Base-by-base conservation (phyloP, 768 basidiomycete genomes). In the Lyophyllum atratum region DNA sequence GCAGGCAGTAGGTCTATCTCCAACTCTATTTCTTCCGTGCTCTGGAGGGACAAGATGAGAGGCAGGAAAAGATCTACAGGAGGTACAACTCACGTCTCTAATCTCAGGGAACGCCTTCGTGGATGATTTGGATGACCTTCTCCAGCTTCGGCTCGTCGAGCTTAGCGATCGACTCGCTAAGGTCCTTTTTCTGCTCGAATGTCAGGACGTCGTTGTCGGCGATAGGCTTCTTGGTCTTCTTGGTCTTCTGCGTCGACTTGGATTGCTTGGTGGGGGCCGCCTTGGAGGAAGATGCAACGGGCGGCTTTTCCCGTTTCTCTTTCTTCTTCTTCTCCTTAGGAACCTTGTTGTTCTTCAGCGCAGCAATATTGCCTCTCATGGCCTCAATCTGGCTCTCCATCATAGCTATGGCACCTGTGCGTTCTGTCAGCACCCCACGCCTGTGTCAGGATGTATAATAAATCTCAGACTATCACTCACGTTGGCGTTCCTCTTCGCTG, bases 101-200 rank as follows among this genome's bases (percentile, higher is more conserved):
- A 98, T 90, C 67, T 94, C 92, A n/a, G 3, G 95, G 95, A 33
- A 95, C 90, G 21, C 91, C 93, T 68, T 93, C 90, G 65, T 96
- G 92, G 58, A 98, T 98, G 69, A 98, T 95, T 66, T 92, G 85
- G 66, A 98, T 95, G 52, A 97, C 96, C 68, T 85, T 86, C 72
- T 93, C 90, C 59, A 98, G 75, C 69, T 90, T 90, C 50, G 80
- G 70, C 21, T 88, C 94, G 62, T 97, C 93, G 24, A 97, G 84
- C 66, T 83, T 83, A 58, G 83, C 82, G 62, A 99, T 99, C 50
- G 94, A 92, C 73, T 98, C 95, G 67, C 95, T 96, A 54, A 99
- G 78, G 69, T 98, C 94, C 74, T 97, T 95, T 88, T 99, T 99
- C 79, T 98, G 96, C 62, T 94, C 93, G 70, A 96, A 92, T 50